Conservation (phyloP, 306 rosid genomes). For the Lotus japonicus region DNA sequence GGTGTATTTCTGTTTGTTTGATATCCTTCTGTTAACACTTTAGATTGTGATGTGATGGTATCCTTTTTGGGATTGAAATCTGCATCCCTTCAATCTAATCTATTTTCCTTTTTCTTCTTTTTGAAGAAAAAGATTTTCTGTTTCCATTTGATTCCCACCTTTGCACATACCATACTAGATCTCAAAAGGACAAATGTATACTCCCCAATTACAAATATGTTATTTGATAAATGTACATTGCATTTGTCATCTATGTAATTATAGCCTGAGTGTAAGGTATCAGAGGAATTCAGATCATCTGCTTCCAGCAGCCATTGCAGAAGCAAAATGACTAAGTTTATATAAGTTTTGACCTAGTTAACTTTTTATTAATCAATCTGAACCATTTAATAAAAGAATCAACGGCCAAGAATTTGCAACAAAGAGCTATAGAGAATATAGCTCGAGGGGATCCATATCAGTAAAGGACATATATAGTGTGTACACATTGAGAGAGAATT, state of each 20-base stretch:
- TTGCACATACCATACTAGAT: neutral
- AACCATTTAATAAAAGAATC: too few relatives aligned
- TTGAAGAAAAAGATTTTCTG: neutral
- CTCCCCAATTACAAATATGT: neutral
- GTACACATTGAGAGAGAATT: too few relatives aligned
- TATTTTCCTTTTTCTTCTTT: neutral
- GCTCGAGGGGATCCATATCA: too few relatives aligned
- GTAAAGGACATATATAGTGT: too few relatives aligned
- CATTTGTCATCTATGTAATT: neutral
- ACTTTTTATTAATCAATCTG: too few relatives aligned
- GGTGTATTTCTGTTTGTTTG: constrained; percentile 13
- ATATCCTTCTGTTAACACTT: neutral
- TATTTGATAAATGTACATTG: neutral
- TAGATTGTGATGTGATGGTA: constrained; percentile 12
- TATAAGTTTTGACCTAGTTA: too few relatives aligned
- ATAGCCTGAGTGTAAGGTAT: too few relatives aligned
- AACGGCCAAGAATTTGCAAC: too few relatives aligned
- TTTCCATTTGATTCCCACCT: neutral
- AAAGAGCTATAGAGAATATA: too few relatives aligned
- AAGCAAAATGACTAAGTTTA: too few relatives aligned
- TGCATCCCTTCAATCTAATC: neutral
- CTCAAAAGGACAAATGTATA: neutral
- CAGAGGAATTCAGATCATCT: too few relatives aligned
- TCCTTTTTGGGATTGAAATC: neutral
- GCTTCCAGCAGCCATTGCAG: too few relatives aligned